Evolutionary conservation across 148 eudicot genomes (phyloP).

Genomic region (Dianthus caryophyllus): DNA sequence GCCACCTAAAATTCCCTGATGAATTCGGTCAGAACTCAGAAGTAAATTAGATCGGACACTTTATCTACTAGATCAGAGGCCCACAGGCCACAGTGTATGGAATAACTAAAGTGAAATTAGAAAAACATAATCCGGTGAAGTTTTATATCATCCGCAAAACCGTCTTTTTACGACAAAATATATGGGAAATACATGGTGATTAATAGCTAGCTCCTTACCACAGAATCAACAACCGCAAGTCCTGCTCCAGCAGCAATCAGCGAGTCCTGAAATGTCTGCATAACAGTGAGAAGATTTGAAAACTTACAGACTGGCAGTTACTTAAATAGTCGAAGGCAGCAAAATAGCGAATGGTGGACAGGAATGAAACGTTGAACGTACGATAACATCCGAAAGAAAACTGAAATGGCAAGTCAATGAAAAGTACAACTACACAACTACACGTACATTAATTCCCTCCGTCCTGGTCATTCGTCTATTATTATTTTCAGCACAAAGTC

Average conservation of each 20-base stretch:
- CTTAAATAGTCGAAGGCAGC: neutral
- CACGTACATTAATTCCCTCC: too few species aligned
- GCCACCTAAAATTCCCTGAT: slow-evolving; percentile 55
- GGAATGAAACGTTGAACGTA: neutral
- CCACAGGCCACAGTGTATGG: neutral
- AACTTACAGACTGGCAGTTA: neutral
- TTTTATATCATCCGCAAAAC: too few species aligned
- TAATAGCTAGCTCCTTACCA: slow-evolving; percentile 56
- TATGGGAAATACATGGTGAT: neutral
- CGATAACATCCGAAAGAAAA: slow-evolving; percentile 5
- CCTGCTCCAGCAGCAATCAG: slow-evolving; percentile 89
- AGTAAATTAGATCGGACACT: neutral
- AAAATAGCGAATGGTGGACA: neutral
- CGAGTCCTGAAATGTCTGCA: slow-evolving; percentile 91
- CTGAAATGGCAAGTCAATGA: neutral
- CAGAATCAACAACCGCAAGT: slow-evolving; percentile 77
- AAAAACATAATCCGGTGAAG: too few species aligned
- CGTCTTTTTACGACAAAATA: too few species aligned
- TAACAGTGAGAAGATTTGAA: slow-evolving; percentile 10
- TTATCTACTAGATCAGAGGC: neutral
- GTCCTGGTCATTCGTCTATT: too few species aligned
- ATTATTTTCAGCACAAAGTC: too few species aligned
- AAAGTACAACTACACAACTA: neutral
- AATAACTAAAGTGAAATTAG: too few species aligned
- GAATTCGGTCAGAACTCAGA: slow-evolving; percentile 24